These are phyloP conservation scores for Epichloe gansuensis DNA, from an alignment of 2,329 filamentous ascomycete species.

Conservation along the genomic window DNA sequence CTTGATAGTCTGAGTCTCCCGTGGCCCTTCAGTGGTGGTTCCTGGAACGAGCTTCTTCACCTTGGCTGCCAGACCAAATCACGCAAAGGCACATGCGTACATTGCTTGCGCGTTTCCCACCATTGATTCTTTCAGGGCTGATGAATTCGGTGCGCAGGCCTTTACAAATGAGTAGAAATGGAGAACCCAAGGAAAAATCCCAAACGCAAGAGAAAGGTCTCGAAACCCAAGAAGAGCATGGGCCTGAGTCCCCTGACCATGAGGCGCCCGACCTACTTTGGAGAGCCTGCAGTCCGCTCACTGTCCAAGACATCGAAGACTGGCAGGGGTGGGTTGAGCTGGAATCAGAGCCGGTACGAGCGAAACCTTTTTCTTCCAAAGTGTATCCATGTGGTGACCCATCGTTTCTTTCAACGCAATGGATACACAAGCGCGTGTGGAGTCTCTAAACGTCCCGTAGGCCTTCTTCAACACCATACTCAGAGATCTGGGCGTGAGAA, in stretches of 20 bases:
- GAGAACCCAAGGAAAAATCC: slow-evolving; percentile 23
- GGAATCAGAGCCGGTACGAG: slow-evolving; percentile 75
- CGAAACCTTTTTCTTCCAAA: no score
- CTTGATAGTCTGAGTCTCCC: no score
- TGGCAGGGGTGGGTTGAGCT: slow-evolving; percentile 74
- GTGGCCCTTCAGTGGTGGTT: not conserved
- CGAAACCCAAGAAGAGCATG: slow-evolving; percentile 11
- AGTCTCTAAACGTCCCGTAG: slow-evolving; percentile 26
- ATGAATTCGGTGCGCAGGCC: not conserved
- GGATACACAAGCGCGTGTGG: not conserved
- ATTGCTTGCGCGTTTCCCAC: not conserved
- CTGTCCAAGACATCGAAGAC: slow-evolving; percentile 38
- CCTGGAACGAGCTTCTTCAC: not conserved
- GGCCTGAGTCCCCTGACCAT: slow-evolving; percentile 12
- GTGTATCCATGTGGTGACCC: not conserved
- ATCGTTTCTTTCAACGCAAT: not conserved
- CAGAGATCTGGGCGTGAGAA: slow-evolving; percentile 60
- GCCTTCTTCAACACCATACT: slow-evolving; percentile 80
- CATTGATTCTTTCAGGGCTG: not conserved
- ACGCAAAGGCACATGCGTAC: not conserved
- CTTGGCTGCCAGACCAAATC: not conserved
- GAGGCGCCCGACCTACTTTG: slow-evolving; percentile 25
- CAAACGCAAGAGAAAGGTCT: slow-evolving; percentile 28
- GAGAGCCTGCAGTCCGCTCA: slow-evolving; percentile 35
- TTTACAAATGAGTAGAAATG: not conserved